phyloP scores from a whole-genome alignment of 176 grass and related monocot genomes.

The Carex pumila region DNA sequence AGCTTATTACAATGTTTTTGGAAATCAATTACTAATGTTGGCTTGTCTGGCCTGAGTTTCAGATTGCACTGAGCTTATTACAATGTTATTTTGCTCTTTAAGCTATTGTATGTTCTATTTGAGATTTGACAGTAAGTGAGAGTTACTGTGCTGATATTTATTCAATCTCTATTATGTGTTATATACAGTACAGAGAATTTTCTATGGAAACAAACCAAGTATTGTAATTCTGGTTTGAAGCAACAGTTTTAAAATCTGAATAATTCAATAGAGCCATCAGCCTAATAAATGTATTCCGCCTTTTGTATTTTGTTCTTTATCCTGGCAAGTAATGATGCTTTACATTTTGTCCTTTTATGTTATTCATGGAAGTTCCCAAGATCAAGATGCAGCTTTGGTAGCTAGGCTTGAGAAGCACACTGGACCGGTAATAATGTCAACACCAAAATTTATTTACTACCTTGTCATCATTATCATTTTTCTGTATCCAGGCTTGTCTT shows the following conservation, averaged over 20 bases:
- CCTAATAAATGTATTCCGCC: not conserved
- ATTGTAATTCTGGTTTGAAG: not conserved
- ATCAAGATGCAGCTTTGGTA: constrained; percentile 59
- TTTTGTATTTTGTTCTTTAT: not conserved
- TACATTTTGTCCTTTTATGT: not conserved
- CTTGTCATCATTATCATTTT: not conserved
- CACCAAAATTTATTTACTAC: not conserved
- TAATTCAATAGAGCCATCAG: not conserved
- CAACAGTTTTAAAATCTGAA: not conserved
- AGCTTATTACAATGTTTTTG: too few species aligned
- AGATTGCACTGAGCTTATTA: not conserved
- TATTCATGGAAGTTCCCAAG: constrained; percentile 45
- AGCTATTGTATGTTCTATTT: not conserved
- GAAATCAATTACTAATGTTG: too few species aligned
- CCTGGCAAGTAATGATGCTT: not conserved
- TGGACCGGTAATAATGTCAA: constrained; percentile 52
- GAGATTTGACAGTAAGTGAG: not conserved
- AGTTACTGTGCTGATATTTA: not conserved
- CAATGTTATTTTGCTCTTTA: not conserved
- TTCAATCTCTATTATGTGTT: not conserved
- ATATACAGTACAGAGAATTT: not conserved
- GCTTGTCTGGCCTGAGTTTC: not conserved
- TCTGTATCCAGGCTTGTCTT: constrained; percentile 6
- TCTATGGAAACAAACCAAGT: not conserved
- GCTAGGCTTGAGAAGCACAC: constrained; percentile 83